These are phyloP conservation scores for Selaginella tamariscina DNA, from an alignment of 75 land plant genomes.

Conservation along the genomic window DNA sequence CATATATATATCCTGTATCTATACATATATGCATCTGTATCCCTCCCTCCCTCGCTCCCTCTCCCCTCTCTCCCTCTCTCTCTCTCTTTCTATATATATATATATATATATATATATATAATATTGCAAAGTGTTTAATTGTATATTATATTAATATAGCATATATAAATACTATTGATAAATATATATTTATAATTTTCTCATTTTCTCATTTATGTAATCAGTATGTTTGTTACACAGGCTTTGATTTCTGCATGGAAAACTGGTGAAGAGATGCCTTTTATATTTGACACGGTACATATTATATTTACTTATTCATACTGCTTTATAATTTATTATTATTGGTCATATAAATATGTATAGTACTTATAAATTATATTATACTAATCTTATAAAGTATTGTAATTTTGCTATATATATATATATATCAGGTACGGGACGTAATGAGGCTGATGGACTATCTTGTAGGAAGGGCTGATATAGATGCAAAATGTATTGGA, in stretches of 20 bases:
- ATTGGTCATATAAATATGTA: too few species aligned
- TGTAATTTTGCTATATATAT: not conserved
- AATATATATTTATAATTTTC: not conserved
- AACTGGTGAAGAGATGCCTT: slow-evolving; percentile 87
- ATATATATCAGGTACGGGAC: slow-evolving; percentile 56
- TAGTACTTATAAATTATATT: too few species aligned
- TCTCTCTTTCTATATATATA: too few species aligned
- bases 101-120: too few species aligned
- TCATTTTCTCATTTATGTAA: not conserved
- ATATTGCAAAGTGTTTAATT: too few species aligned
- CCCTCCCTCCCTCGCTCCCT: too few species aligned
- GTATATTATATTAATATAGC: too few species aligned
- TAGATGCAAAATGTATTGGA: slow-evolving; percentile 63
- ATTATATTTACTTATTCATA: not conserved
- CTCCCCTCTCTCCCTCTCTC: too few species aligned
- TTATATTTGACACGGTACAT: slow-evolving; percentile 83
- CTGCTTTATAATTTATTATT: too few species aligned
- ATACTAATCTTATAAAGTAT: not conserved
- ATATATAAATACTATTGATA: too few species aligned
- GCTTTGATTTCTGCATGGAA: slow-evolving; percentile 85
- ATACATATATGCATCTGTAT: too few species aligned
- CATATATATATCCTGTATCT: too few species aligned
- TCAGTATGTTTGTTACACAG: slow-evolving; percentile 41
- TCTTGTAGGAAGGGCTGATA: slow-evolving; percentile 55
- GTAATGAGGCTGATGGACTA: slow-evolving; percentile 78